Evolutionary conservation across 495 filamentous ascomycete genomes (phyloP).

Genomic region (Penicillium mononematosum): DNA sequence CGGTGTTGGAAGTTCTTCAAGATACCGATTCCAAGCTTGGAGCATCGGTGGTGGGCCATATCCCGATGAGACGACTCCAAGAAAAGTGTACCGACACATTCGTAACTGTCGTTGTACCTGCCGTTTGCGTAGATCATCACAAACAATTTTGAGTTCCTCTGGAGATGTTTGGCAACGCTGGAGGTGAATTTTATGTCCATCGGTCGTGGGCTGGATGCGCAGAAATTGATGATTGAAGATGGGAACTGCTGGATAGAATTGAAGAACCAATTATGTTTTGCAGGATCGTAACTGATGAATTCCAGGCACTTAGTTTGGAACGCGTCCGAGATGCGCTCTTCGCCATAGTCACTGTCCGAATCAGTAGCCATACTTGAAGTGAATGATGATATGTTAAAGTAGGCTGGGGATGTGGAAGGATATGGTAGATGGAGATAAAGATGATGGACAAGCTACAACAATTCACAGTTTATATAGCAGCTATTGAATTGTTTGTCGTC

Average conservation of each 20-base stretch:
- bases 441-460: background rate
- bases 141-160: background rate
- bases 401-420: background rate
- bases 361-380: background rate
- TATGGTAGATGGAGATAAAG: background rate
- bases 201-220: background rate
- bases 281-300: background rate
- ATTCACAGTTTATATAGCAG: background rate
- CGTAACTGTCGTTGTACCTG: no score
- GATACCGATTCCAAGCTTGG: background rate
- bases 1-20: background rate
- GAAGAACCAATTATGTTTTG: background rate
- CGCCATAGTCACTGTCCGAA: background rate
- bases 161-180: background rate
- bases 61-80: background rate
- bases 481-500: no score
- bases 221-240: background rate
- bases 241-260: background rate
- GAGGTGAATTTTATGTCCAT: background rate
- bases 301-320: background rate
- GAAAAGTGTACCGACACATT: background rate
- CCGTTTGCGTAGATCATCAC: background rate
- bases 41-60: background rate
- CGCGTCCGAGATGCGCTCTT: accelerated
- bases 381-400: background rate